These are phyloP conservation scores for Sporothrix brunneoviolacea DNA, from an alignment of 2,329 filamentous ascomycete species.

Conservation along the genomic window DNA sequence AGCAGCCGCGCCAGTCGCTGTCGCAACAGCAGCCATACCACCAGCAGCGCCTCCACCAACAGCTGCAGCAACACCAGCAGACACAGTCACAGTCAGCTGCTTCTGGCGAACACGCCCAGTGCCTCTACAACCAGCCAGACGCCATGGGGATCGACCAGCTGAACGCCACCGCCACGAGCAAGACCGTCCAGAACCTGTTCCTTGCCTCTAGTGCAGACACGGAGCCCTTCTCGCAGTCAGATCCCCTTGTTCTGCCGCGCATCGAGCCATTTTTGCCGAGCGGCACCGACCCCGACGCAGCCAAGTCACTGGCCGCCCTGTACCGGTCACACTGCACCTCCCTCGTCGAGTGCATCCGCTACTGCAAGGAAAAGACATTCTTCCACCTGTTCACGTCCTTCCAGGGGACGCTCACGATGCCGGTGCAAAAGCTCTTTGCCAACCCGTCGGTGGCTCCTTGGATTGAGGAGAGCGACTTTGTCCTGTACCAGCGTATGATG, in stretches of 20 bases:
- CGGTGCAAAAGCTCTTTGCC: constrained; percentile 85
- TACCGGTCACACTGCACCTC: constrained; percentile 95
- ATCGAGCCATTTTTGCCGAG: constrained; percentile 75
- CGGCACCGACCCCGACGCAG: constrained; percentile 80
- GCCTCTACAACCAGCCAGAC: constrained; percentile 55
- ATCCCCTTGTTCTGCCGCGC: constrained; percentile 72
- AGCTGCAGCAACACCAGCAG: background rate
- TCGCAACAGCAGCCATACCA: constrained; percentile 7
- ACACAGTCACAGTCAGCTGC: background rate
- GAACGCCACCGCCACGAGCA: constrained; percentile 48
- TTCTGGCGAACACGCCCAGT: constrained; percentile 32
- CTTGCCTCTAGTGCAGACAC: constrained; percentile 52
- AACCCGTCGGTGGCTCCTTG: constrained; percentile 76
- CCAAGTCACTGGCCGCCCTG: constrained; percentile 75
- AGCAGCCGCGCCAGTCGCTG: constrained; percentile 1
- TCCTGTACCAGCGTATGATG: constrained; percentile 96
- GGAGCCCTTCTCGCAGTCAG: constrained; percentile 53
- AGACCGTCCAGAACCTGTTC: constrained; percentile 52
- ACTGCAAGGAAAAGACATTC: constrained; percentile 94
- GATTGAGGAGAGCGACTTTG: constrained; percentile 93
- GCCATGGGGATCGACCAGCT: constrained; percentile 52
- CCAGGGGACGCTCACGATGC: constrained; percentile 91
- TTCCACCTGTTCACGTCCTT: constrained; percentile 93
- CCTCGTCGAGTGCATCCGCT: constrained; percentile 88
- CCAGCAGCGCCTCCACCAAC: constrained; percentile 2